Percentiles rank a stretch among this genome's conserved stretches.
These are phyloP conservation scores for Dothidotthia symphoricarpi DNA, from an alignment of 2,329 filamentous ascomycete genomes.

Conservation along the genomic window DNA sequence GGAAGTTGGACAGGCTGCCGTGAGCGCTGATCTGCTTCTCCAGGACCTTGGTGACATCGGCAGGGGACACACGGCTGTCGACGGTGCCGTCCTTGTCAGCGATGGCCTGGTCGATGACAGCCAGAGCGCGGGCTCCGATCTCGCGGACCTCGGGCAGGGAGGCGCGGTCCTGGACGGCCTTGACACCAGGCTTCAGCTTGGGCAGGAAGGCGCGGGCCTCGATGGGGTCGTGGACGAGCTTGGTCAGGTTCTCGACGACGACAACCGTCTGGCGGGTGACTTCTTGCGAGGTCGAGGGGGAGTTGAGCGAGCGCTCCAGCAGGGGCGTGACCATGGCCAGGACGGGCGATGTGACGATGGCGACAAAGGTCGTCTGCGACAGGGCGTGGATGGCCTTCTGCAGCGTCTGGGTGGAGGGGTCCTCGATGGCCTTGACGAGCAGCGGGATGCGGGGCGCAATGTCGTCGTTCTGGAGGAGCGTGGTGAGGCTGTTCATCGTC, in stretches of 20 bases:
- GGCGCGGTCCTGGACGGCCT: conserved; percentile 80
- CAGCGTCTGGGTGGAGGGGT: conserved; percentile 81
- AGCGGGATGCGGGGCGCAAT: conserved; percentile 89
- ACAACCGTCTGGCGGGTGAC: conserved; percentile 93
- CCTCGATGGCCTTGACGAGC: conserved; percentile 90
- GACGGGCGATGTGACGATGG: conserved; percentile 91
- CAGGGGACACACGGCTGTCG: conserved; percentile 62
- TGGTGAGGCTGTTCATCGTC: conserved; percentile 88
- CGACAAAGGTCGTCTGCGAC: conserved; percentile 97
- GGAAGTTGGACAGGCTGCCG: conserved; percentile 60
- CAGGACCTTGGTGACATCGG: conserved; percentile 72
- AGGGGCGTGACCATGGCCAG: conserved; percentile 92
- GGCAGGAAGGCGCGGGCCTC: conserved; percentile 94
- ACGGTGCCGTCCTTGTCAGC: conserved; percentile 56
- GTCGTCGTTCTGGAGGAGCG: conserved; percentile 93
- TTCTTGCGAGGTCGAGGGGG: conserved; percentile 85
- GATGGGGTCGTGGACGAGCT: conserved; percentile 92
- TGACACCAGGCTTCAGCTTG: conserved; percentile 90
- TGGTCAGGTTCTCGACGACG: conserved; percentile 96
- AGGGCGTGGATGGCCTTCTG: conserved; percentile 96
- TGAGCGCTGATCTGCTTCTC: conserved; percentile 73
- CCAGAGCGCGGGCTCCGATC: conserved; percentile 75
- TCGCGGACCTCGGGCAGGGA: conserved; percentile 94
- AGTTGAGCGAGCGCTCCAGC: conserved; percentile 90
- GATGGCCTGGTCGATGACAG: conserved; percentile 94